phyloP scores from a whole-genome alignment of 805 yeast genomes.

The Hanseniaspora pseudoguilliermondii region DNA sequence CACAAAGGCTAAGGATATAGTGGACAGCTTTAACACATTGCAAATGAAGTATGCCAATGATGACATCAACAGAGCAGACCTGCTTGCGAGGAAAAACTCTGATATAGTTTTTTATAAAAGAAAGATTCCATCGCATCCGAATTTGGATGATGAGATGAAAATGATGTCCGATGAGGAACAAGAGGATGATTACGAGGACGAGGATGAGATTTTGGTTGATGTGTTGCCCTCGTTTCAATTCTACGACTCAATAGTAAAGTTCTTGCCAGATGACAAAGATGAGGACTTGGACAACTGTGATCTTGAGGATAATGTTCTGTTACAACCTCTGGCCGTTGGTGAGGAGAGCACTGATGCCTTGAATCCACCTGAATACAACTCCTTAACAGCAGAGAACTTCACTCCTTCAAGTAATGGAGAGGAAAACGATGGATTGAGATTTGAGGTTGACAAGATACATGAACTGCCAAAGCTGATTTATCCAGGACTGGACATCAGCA shows the following conservation, averaged over 20 bases:
- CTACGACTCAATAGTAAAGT: constrained; percentile 21
- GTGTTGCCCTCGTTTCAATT: constrained; percentile 23
- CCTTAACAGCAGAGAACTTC: background rate
- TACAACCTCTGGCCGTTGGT: background rate
- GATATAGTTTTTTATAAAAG: constrained; percentile 9
- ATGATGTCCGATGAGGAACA: background rate
- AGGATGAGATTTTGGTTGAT: constrained; percentile 15
- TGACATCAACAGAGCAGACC: background rate
- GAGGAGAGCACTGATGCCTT: background rate
- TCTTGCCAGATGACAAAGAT: constrained; percentile 20
- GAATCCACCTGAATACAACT: constrained; percentile 7
- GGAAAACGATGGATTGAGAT: background rate
- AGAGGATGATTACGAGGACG: constrained; percentile 1
- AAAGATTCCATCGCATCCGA: constrained; percentile 1
- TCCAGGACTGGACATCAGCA: constrained; percentile 19
- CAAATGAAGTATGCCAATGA: background rate
- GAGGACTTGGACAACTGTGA: constrained; percentile 14
- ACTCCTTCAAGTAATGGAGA: background rate
- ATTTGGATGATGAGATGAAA: background rate
- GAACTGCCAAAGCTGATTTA: constrained; percentile 18
- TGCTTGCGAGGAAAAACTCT: background rate
- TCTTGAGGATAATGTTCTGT: constrained; percentile 5
- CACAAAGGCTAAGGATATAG: background rate
- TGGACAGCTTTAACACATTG: background rate
- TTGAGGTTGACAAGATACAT: constrained; percentile 18